A percentile compares a stretch with the other conserved stretches of the same genome.
Conservation (phyloP, 2,329 filamentous ascomycete genomes). For the Colletotrichum spaethianum region DNA sequence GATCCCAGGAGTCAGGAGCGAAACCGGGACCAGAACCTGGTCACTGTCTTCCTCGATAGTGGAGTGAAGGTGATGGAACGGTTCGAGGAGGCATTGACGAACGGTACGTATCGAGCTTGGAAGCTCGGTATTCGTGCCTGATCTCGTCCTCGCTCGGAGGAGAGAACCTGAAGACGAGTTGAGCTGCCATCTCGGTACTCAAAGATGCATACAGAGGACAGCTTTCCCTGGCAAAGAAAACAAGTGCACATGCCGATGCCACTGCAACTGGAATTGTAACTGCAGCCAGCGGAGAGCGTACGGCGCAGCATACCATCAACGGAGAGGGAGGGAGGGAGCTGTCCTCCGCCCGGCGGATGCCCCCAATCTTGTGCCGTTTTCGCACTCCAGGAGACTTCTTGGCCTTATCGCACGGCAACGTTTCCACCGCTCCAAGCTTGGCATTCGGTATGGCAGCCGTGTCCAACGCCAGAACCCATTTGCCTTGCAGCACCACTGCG, state of each 20-base stretch:
- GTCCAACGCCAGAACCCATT: neutral
- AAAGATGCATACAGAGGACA: neutral
- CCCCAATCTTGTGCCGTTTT: neutral
- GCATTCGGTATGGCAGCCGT: conserved; percentile 7
- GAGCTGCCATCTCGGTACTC: neutral
- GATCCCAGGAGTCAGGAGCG: conserved; percentile 8
- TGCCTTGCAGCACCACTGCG: neutral
- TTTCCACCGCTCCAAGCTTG: conserved; percentile 19
- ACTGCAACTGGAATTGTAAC: neutral
- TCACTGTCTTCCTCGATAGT: conserved; percentile 22
- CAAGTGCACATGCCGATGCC: neutral
- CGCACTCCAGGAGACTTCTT: conserved; percentile 10
- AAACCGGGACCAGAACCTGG: conserved; percentile 14
- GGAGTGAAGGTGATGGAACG: neutral
- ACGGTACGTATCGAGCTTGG: neutral
- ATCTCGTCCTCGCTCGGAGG: neutral
- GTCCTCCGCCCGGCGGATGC: neutral
- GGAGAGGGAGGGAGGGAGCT: neutral
- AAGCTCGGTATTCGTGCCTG: neutral
- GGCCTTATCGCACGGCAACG: conserved; percentile 29
- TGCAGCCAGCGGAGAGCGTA: neutral
- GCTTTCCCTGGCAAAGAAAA: neutral
- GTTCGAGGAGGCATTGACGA: neutral
- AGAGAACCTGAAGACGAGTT: too few relatives aligned
- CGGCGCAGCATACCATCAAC: neutral